Evolutionary conservation across 169 alveolate genomes (phyloP).

Genomic region (Eimeria necatrix): DNA sequence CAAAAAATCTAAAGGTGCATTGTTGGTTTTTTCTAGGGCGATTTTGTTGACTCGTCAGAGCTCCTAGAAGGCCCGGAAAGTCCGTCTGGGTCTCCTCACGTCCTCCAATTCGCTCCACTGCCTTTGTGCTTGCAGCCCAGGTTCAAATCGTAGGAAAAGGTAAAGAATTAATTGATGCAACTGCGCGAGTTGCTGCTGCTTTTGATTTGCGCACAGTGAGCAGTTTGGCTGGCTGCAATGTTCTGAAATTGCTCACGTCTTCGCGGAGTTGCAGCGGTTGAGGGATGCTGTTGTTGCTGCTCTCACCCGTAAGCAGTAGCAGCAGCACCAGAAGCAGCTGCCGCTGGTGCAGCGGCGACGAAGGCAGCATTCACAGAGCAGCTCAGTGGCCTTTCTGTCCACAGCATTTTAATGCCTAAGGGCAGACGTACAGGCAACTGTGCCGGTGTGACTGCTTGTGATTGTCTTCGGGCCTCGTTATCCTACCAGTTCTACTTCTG

Average conservation of each 20-base stretch:
- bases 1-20: background rate
- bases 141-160: too few relatives aligned
- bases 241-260: constrained; percentile 39
- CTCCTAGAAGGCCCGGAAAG: background rate
- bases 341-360: background rate
- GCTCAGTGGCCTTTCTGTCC: background rate
- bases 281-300: constrained; percentile 21
- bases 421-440: background rate
- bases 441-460: background rate
- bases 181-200: background rate
- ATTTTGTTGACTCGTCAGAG: background rate
- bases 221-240: constrained; percentile 59
- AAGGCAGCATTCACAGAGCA: background rate
- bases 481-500: background rate
- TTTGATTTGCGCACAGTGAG: background rate
- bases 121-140: too few relatives aligned
- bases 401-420: too few relatives aligned
- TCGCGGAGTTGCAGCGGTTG: constrained; percentile 53
- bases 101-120: too few relatives aligned
- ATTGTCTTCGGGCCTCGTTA: background rate
- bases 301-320: constrained; percentile 37
- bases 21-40: background rate
- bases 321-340: background rate
- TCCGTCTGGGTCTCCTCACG: too few relatives aligned
- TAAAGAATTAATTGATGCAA: too few relatives aligned